Base-by-base conservation (phyloP, 805 yeast genomes). In the Zygosaccharomyces lentus region DNA sequence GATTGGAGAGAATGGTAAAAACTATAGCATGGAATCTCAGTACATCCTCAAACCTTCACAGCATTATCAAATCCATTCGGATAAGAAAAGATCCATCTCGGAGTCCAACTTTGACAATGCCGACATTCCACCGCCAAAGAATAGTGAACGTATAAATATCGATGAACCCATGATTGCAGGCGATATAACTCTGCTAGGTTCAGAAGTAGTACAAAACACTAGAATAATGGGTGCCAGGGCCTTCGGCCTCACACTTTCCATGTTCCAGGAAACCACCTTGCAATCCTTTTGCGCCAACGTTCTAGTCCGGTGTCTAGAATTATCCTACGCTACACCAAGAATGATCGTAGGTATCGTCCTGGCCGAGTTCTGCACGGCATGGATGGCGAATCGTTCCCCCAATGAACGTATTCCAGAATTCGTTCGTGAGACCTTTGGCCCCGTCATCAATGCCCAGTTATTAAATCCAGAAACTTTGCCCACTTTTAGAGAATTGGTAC, bases 101-200 rank as follows among this genome's bases (percentile, higher is more conserved):
- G 63, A 59, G 34, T 43, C 43, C 6, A 45, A 24, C 13, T 55
- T 56, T 3, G 53, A 52, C 7, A 57, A 61, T 34, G 55, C 63
- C 6, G 62, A 59, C 34, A 77, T 79, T 10, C 84, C 84, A 2
- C 58, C 68, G 2, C 70, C 76, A 3, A 84, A 58, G 39, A 47
- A 75, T 30, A 83, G 76, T 41, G 74, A 80, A 45, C 77, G 78
- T 48, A 83, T 88, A 42, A 89, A 91, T 61, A 90, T 93, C 48
- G 99, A 93, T 67, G 85, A 95, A 2, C 96, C 98, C 4, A 83
- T 93, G 64, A 78, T 85, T 48, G 77, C 81, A 37, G 99, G 99
- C 58, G 99, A 93, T 66, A 84, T 93, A 13, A 81, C 89, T 45
- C 71, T 93, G 23, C 80, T 93, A 27, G 96, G 96, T 0, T 66